These are phyloP conservation scores for Trichoderma citrinoviride DNA, from an alignment of 2,329 filamentous ascomycete genomes.

Conservation along the genomic window DNA sequence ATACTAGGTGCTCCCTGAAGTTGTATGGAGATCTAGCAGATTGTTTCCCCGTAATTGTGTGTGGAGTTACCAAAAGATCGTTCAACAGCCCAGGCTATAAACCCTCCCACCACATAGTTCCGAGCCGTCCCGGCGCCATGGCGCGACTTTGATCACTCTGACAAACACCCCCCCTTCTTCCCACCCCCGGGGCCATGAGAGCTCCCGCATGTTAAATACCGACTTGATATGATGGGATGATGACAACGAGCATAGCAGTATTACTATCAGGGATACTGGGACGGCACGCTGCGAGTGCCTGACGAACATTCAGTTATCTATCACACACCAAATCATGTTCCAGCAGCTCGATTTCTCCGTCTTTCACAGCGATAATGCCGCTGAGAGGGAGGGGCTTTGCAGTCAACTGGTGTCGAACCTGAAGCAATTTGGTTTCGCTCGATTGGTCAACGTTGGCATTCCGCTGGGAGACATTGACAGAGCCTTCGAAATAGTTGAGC, in stretches of 20 bases:
- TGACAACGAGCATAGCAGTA: background rate
- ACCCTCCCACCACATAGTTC: background rate
- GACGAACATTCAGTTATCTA: background rate
- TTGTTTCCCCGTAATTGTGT: background rate
- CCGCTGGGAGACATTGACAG: background rate
- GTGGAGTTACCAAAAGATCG: conserved; percentile 1
- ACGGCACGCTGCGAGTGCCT: too few relatives aligned
- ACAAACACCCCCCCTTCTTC: background rate
- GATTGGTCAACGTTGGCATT: conserved; percentile 7
- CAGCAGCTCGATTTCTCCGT: background rate
- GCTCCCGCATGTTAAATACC: background rate
- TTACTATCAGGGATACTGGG: too few relatives aligned
- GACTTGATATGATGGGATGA: too few relatives aligned
- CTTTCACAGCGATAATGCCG: background rate
- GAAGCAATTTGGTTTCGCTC: conserved; percentile 7
- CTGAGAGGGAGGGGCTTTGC: conserved; percentile 7
- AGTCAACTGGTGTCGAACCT: conserved; percentile 1
- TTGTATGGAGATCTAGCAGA: too few relatives aligned
- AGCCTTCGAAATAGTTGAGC: conserved; percentile 11
- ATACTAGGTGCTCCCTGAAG: too few relatives aligned
- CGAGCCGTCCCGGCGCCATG: conserved; percentile 3
- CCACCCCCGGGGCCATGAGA: too few relatives aligned
- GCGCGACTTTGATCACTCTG: background rate
- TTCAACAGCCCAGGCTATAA: background rate
- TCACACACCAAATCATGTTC: conserved; percentile 14